Percentiles rank a stretch among this genome's conserved stretches.
phyloP scores from a whole-genome alignment of 257 asterid species.

The Solanum chaucha region DNA sequence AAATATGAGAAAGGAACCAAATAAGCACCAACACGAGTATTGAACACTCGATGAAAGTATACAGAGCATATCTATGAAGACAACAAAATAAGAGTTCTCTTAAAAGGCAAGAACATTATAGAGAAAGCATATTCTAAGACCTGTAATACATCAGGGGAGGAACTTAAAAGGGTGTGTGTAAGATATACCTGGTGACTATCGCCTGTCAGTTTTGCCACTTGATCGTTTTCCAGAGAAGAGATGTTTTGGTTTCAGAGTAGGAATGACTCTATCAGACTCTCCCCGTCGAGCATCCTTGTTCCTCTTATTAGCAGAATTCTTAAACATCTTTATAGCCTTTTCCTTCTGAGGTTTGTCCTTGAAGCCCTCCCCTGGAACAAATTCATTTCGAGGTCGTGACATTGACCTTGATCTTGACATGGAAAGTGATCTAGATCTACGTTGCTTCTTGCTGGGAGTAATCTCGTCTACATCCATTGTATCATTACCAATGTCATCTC shows the following conservation, averaged over 20 bases:
- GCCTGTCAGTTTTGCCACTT: constrained; percentile 77
- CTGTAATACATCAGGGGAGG: background rate
- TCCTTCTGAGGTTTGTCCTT: constrained; percentile 63
- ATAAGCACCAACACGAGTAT: background rate
- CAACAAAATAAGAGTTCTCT: background rate
- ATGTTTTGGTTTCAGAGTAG: constrained; percentile 72
- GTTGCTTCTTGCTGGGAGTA: constrained; percentile 57
- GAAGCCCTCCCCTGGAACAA: constrained; percentile 82
- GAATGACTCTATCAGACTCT: constrained; percentile 86
- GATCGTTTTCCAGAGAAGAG: constrained; percentile 79
- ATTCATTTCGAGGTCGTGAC: constrained; percentile 59
- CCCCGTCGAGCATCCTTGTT: constrained; percentile 85
- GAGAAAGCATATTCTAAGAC: background rate
- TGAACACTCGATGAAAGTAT: background rate
- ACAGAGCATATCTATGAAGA: background rate
- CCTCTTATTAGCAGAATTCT: constrained; percentile 43
- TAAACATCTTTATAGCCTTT: constrained; percentile 57
- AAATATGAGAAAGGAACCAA: background rate
- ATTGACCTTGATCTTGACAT: constrained; percentile 38
- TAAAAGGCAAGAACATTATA: background rate
- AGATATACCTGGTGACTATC: constrained; percentile 43
- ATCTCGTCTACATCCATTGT: constrained; percentile 70
- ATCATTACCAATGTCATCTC: constrained; percentile 16
- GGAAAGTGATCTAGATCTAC: constrained; percentile 11
- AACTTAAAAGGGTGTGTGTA: background rate